Base-by-base conservation (phyloP, 768 basidiomycete species). In the Tricholoma sp. region DNA sequence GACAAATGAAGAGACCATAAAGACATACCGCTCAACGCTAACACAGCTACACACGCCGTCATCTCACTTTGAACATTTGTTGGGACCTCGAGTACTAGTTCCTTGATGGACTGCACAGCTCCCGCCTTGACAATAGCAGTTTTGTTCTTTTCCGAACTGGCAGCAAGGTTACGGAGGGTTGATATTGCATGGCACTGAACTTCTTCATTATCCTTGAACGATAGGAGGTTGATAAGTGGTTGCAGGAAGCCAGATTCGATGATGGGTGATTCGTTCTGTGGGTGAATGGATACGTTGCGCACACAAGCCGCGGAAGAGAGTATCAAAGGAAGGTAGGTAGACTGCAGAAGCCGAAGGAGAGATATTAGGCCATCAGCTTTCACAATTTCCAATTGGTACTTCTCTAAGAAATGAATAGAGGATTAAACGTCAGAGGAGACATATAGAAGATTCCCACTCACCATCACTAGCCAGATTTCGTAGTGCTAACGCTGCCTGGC, bases 161-260 rank as follows among this genome's bases (percentile, higher is more conserved):
- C 97, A 1, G 97, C 97, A 14, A 99, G 81, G 68, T 99, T 99
- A 14, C 97, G 84, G 46, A 99, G 78, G 0, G 97, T 99, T 11
- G 94, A 96, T 62, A 99, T 99, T 18, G 97, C 97, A 66, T 99
- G 97, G 67, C 97, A 98, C 69, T 99, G 97, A 21, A 99, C 94
- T 73, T 99, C 97, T 75, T 99, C 97, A 67, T 98, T 98, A 72
- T 99, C 97, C 71, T 98, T 98, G 78, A 98, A 98, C 1, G 95
- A 92, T 19, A 99, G 78, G 31, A 99, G 82, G 68, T 93, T 94
- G 71, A 99, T 98, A 39, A 99, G 77, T 0, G 97, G 97, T 66
- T 93, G 89, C 60, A 98, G 75, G 79, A 99, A 99, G 18, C 96
- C 96, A 34, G 94, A 91, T 66, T 99, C 97, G 70, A 99, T 99